Base-by-base conservation (phyloP, 2,329 filamentous ascomycete species). In the Hymenoscyphus infarciens region DNA sequence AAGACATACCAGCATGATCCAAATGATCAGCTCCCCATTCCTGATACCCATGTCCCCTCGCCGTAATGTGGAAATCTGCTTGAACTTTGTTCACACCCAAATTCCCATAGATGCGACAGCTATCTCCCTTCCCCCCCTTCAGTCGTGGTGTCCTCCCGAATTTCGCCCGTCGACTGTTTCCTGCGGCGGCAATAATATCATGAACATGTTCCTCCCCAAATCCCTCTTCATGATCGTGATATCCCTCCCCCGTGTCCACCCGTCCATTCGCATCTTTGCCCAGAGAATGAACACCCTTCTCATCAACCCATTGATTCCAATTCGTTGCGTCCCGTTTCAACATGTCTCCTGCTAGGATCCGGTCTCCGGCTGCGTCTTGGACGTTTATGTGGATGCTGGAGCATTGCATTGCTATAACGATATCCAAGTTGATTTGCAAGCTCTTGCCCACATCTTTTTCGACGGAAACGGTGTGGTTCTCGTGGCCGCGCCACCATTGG, bases 11-110 rank as follows among this genome's bases (percentile, higher is more conserved):
- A 49, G 75, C 80, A 75, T 98, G 94, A 71, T 96, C 90, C 67
- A 98, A 78, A 79, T 98, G 93, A 45, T 61, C 61, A 65, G 82
- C 80, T 45, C 88, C 90, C 68, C 86, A 82, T 74, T 93, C 92
- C 76, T 86, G 84, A 77, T 99, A 99, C n/a, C 95, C 95, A 76
- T 98, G 94, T 0, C 95, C 95, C 65, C 92, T 81, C 2, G 95
- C 95, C 1, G 95, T 99, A 72, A 99, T 95, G 75, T 99, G 95
- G 74, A 99, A 98, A 76, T 99, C 94, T 3, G 94, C 95, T 77
- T 97, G 94, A 54, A 99, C 95, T 79, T 96, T 96, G 77, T 99
- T 99, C 69, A 96, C 84, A 69, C 96, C 90, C 75, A 99, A 76
- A 71, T 87, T 96, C 38, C 95, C 95, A 75, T 86, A 99, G 66